A percentile compares a stretch with the other conserved stretches of the same genome.
Evolutionary conservation across 768 basidiomycete species (phyloP).

Genomic region (Boletus tomentosulus): DNA sequence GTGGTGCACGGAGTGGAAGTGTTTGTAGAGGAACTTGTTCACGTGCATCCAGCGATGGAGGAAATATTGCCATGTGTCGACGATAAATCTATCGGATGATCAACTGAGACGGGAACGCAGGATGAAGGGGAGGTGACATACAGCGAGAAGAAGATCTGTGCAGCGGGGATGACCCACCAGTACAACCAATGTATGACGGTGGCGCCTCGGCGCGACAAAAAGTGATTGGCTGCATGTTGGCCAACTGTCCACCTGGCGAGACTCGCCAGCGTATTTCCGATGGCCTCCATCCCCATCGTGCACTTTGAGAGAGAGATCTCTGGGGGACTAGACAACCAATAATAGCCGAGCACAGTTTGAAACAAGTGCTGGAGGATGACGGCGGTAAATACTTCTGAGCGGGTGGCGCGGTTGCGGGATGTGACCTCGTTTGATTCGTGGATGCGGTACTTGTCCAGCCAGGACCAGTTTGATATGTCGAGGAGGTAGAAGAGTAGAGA

Average conservation of each 20-base stretch:
- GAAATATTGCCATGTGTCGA: slow-evolving; percentile 99
- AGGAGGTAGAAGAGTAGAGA: slow-evolving; percentile 79
- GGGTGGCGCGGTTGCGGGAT: slow-evolving; percentile 69
- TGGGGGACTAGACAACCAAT: slow-evolving; percentile 54
- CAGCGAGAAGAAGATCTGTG: slow-evolving; percentile 78
- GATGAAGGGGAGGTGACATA: slow-evolving; percentile 40
- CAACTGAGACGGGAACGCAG: not conserved
- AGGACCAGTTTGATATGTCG: slow-evolving; percentile 72
- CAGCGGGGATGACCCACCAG: slow-evolving; percentile 87
- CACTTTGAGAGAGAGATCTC: slow-evolving; percentile 33
- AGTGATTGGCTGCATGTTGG: slow-evolving; percentile 31
- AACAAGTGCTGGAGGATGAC: slow-evolving; percentile 84
- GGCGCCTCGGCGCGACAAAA: slow-evolving; percentile 37
- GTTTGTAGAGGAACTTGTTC: slow-evolving; percentile 86
- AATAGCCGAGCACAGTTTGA: slow-evolving; percentile 72
- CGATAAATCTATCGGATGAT: slow-evolving; percentile 61
- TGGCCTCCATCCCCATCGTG: slow-evolving; percentile 39
- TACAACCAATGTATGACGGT: slow-evolving; percentile 64
- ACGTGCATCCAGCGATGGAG: slow-evolving; percentile 89
- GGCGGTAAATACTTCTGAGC: slow-evolving; percentile 65
- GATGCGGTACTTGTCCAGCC: slow-evolving; percentile 80
- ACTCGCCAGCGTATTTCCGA: slow-evolving; percentile 39
- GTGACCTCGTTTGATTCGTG: slow-evolving; percentile 83
- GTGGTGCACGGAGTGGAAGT: slow-evolving; percentile 93
- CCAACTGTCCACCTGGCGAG: slow-evolving; percentile 40